Conservation (phyloP, 306 rosid species). For the Prosopis cineraria region DNA sequence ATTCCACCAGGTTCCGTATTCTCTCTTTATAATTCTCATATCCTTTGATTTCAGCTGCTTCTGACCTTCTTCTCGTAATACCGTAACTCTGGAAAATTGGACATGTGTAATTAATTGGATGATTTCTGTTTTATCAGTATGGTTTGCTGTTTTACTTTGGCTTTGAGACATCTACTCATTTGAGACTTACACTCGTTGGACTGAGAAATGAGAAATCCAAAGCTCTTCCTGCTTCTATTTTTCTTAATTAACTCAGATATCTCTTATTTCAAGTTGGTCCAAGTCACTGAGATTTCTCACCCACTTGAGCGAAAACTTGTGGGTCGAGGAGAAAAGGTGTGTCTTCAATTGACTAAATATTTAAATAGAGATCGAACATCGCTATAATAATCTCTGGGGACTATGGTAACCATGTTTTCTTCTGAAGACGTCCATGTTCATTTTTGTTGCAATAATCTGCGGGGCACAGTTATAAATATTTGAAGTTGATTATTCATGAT, state of each 20-base stretch:
- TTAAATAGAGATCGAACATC: slow-evolving; percentile 15
- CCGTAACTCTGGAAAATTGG: neutral
- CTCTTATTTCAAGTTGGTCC: neutral
- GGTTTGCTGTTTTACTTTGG: neutral
- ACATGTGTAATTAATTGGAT: neutral
- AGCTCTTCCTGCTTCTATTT: neutral
- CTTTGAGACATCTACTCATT: neutral
- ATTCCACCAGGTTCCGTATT: neutral
- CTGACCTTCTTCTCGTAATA: neutral
- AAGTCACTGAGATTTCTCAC: neutral
- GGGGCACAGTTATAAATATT: neutral
- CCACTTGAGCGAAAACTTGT: neutral
- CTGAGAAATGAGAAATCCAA: neutral
- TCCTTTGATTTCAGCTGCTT: neutral
- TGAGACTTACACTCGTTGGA: neutral
- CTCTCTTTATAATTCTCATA: neutral
- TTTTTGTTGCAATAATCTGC: neutral
- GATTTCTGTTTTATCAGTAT: neutral
- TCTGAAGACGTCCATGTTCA: neutral
- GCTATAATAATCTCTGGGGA: neutral
- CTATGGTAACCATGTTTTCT: neutral
- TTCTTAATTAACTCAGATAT: neutral
- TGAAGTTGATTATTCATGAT: neutral
- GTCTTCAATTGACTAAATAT: slow-evolving; percentile 11
- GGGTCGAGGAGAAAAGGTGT: neutral